These are phyloP conservation scores for Fusarium nelsonii DNA, from an alignment of 2,329 filamentous ascomycete species.

Conservation along the genomic window DNA sequence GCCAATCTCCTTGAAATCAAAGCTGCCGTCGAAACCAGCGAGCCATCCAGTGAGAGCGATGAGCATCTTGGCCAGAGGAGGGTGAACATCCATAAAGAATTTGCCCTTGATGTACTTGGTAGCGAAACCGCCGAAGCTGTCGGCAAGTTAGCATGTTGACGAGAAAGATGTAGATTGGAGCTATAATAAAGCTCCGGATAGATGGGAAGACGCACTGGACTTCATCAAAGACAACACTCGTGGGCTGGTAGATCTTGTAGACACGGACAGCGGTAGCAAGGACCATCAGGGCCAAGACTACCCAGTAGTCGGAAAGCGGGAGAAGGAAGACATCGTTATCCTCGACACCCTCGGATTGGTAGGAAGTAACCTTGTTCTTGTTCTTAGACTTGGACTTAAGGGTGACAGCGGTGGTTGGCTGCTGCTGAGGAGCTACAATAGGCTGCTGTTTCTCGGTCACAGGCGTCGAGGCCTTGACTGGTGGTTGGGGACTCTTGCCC, in stretches of 20 bases:
- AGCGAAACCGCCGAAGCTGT: constrained; percentile 95
- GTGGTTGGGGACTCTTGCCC: constrained; percentile 55
- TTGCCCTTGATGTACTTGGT: constrained; percentile 99
- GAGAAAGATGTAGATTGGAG: constrained; percentile 1
- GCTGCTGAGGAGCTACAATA: constrained; percentile 23
- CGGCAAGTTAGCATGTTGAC: constrained; percentile 32
- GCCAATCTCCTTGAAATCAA: constrained; percentile 99
- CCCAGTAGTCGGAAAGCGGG: constrained; percentile 83
- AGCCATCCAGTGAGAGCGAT: constrained; percentile 95
- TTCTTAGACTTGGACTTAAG: constrained; percentile 40
- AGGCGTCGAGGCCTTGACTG: constrained; percentile 43
- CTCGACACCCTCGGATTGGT: constrained; percentile 81
- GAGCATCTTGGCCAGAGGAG: constrained; percentile 94
- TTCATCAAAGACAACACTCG: constrained; percentile 98
- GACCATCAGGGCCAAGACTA: constrained; percentile 78
- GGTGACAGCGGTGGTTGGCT: constrained; percentile 25
- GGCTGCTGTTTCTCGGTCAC: constrained; percentile 42
- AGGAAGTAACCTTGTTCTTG: constrained; percentile 64
- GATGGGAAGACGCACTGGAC: constrained; percentile 80
- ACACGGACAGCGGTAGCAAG: constrained; percentile 84
- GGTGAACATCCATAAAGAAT: constrained; percentile 99
- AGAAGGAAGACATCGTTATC: constrained; percentile 95
- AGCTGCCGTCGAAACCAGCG: constrained; percentile 93
- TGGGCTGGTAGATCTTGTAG: constrained; percentile 96
- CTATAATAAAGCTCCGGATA: constrained; percentile 5